Evolutionary conservation across 257 asterid species (phyloP).

Genomic region (Thymus mandschuricus): DNA sequence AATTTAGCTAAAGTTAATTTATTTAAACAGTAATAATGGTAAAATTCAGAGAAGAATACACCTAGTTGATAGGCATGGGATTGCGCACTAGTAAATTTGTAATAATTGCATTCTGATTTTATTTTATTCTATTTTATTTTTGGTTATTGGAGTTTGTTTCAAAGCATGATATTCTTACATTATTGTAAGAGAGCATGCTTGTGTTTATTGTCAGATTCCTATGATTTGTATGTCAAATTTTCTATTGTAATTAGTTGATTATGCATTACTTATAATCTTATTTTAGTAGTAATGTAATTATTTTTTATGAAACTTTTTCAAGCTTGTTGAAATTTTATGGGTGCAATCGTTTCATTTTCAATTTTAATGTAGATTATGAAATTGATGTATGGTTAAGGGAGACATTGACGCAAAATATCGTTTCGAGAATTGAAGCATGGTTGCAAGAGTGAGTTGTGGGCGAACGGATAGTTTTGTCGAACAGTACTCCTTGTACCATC

Average conservation of each 20-base stretch:
- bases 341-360: too few species aligned
- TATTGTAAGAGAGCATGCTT: conserved; percentile 19
- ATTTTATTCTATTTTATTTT: neutral
- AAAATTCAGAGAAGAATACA: neutral
- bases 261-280: too few species aligned
- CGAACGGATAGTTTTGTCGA: too few species aligned
- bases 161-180: conserved; percentile 11
- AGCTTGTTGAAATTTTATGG: too few species aligned
- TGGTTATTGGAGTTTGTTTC: neutral
- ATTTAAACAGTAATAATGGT: neutral
- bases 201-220: conserved; percentile 14
- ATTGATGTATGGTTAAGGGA: too few species aligned
- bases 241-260: neutral
- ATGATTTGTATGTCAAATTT: neutral
- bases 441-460: too few species aligned
- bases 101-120: conserved; percentile 26
- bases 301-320: too few species aligned
- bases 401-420: too few species aligned
- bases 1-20: neutral
- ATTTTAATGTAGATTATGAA: too few species aligned
- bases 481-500: too few species aligned
- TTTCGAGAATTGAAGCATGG: too few species aligned
- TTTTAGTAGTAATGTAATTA: too few species aligned
- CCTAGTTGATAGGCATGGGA: conserved; percentile 11
- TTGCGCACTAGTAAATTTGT: conserved; percentile 18